Evolutionary conservation across 108 stramenopile genomes (phyloP), one percentile per base, ranked within the genome.

Genomic region (Aurantiochytrium sp.): DNA sequence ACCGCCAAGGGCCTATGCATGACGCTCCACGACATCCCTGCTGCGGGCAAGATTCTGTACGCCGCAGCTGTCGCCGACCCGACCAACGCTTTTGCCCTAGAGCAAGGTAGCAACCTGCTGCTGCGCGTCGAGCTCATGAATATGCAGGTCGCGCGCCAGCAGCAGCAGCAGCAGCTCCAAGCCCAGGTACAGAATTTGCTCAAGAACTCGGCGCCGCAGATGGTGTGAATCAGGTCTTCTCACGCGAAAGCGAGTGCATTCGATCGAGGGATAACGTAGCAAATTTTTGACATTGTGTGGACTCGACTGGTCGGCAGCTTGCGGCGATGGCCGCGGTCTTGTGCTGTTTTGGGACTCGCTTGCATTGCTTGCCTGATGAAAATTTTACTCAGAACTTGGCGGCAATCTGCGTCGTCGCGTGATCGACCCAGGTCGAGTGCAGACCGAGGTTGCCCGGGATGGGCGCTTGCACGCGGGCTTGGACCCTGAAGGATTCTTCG

Each of bases 51-150:
- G 45, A 24, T 81, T 27, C 45, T 81, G n/a, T 81, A 81, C 45
- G 36, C 73, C 6, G 73, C 73, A 0, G 73, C 45, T 41, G 42
- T 48, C 50, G 73, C 73, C 39, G 73, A 81, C 3, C 73, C 73
- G 1, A 81, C 42, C 30, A 81, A 81, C 24, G n/a, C n/a, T 12
- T 81, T 48, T 48, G 73, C 73, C 17, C 21, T 48, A 12, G 73
- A 81, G 73, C 73, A 81, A 81, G 73, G 73, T 6, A 81, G 42
- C 45, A 48, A 81, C n/a, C 24, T 81, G 42, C 73, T 81, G 39
- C 73, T 6, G 19, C 73, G 45, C 27, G 73, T 81, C 21, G 3
- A 65, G 32, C 59, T 65, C 32, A 65, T 65, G 24, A 2, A 65
- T 6, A 65, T 65, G 34, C 59, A 65, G 34, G 24, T 12, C 10